Evolutionary conservation across 2,329 filamentous ascomycete species (phyloP).

Genomic region (Alternaria gaisen): DNA sequence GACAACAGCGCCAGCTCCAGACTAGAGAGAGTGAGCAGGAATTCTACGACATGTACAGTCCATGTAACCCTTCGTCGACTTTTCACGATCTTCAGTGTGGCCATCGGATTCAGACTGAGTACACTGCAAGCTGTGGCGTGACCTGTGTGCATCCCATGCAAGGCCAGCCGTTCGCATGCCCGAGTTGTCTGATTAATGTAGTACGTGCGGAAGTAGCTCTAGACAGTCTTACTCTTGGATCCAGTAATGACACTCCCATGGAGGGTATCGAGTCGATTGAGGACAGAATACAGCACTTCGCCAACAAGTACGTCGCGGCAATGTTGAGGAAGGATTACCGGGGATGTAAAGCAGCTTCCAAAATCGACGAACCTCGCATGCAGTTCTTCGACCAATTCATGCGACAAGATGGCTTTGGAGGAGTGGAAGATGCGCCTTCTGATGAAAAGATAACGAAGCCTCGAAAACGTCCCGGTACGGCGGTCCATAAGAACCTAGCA

Average conservation of each 20-base stretch:
- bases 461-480: constrained; percentile 14
- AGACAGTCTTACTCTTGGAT: constrained; percentile 11
- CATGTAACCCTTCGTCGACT: constrained; percentile 12
- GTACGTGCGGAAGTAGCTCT: constrained; percentile 18
- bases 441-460: constrained; percentile 4
- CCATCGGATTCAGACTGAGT: constrained; percentile 18
- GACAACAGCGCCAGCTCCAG: not conserved
- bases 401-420: constrained; percentile 16
- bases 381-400: constrained; percentile 21
- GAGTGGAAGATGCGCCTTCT: constrained; percentile 4
- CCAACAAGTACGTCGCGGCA: constrained; percentile 8
- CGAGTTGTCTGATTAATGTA: constrained; percentile 14
- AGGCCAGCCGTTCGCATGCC: constrained; percentile 14
- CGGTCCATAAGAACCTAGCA: not conserved
- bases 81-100: constrained; percentile 19
- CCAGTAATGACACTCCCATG: constrained; percentile 7
- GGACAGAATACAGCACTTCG: constrained; percentile 8
- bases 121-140: constrained; percentile 15
- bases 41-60: constrained; percentile 18
- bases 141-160: constrained; percentile 7
- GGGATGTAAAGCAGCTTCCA: constrained; percentile 10
- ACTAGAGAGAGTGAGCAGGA: constrained; percentile 11
- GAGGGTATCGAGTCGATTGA: not conserved
- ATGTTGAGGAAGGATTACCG: constrained; percentile 11
- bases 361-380: constrained; percentile 17